Evolutionary conservation across 495 filamentous ascomycete species (phyloP), one percentile per base, ranked within the genome.

Genomic region (Trichoderma parareesei): DNA sequence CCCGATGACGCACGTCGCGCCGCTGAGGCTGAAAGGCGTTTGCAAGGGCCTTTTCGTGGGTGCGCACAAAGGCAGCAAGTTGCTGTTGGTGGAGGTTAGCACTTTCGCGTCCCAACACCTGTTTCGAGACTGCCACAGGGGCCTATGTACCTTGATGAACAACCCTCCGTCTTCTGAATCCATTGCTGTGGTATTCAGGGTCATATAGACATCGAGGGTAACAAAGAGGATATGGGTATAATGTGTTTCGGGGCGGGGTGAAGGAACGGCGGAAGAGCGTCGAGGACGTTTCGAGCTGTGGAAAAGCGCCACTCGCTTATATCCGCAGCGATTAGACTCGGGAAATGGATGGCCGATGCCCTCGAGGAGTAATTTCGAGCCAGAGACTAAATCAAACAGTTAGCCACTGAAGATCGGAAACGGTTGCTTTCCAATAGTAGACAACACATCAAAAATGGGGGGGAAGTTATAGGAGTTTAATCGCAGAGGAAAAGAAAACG

Each of bases 31-130:
- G 94, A 42, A 97, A 81, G 67, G 94, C 93, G 77, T 98, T 98
- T 68, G 94, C 94, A 66, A 98, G 85, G 37, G 92, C 94, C 78
- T 95, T 96, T 75, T 98, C 94, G 77, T 98, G 91, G 42, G 92
- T 96, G 64, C 93, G 90, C 73, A 98, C 92, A 78, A 96, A 98
- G 74, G 87, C 88, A 68, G 93, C 92, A 67, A 98, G 84, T 79
- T 94, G 94, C 93, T 97, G 67, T 65, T 53, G 33, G 27, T 11
- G 16, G 16, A 62, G 37, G 53, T 57, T 57, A 57, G 27, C 53
- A 37, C 27, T 6, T 27, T 16, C 14, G 7, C 20, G 7, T 49
- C 46, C 46, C 46, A 20, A 7, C 35, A 38, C 7, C 57, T 14
- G 27, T 37, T 20, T 4, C 2, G 27, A 61, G 10, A 20, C 11